Evolutionary conservation across 169 alveolate species (phyloP).

Genomic region (Plasmodium blacklocki): DNA sequence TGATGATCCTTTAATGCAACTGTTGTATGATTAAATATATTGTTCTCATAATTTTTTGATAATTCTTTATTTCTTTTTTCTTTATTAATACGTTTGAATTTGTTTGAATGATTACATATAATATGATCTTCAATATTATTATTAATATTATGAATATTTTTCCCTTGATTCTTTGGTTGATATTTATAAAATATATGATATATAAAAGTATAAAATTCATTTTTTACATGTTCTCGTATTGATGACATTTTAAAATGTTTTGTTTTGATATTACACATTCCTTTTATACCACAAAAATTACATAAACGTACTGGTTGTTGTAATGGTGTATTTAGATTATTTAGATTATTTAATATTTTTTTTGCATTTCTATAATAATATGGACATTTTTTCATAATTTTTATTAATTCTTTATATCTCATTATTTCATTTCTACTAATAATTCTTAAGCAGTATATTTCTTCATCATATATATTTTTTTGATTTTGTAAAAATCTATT

Average conservation of each 20-base stretch:
- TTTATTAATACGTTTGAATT: neutral
- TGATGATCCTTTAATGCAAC: neutral
- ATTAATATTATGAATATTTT: neutral
- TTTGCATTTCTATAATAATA: slow-evolving; percentile 68
- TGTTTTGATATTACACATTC: slow-evolving; percentile 50
- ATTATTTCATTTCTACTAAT: slow-evolving; percentile 58
- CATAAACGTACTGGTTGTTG: slow-evolving; percentile 69
- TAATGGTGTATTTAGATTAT: slow-evolving; percentile 27
- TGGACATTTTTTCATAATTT: slow-evolving; percentile 45
- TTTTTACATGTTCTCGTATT: slow-evolving; percentile 6
- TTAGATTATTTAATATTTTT: slow-evolving; percentile 16
- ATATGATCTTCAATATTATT: neutral
- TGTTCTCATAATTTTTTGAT: neutral
- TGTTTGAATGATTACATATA: neutral
- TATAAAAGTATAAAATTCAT: slow-evolving; percentile 13
- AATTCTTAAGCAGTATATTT: slow-evolving; percentile 29
- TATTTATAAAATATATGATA: slow-evolving; percentile 9
- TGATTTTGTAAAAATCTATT: neutral
- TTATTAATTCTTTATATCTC: slow-evolving; percentile 71
- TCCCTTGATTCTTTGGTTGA: too few relatives aligned
- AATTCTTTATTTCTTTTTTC: neutral
- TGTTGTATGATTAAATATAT: neutral
- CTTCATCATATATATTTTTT: slow-evolving; percentile 13
- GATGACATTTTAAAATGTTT: slow-evolving; percentile 13
- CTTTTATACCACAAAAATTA: slow-evolving; percentile 42